A percentile compares a stretch with the other conserved stretches of the same genome.
Evolutionary conservation across 768 basidiomycete genomes (phyloP).

Genomic region (Amanita phalloides): DNA sequence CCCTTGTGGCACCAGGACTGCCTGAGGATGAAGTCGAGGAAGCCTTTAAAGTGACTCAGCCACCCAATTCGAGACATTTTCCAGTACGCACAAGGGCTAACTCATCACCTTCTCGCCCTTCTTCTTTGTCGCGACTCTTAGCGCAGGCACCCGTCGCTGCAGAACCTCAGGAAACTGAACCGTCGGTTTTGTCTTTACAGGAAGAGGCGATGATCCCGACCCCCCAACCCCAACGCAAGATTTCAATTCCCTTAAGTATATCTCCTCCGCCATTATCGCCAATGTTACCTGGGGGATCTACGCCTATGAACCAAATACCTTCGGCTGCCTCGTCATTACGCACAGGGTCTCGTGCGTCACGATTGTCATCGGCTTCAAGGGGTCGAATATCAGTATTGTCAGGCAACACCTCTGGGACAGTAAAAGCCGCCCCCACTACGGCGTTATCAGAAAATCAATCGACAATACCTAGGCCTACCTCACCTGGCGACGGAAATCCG

Average conservation of each 20-base stretch:
- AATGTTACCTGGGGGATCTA: conserved; percentile 1
- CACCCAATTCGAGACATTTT: conserved; percentile 61
- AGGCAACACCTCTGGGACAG: conserved; percentile 25
- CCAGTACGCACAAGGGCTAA: conserved; percentile 51
- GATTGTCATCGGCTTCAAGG: conserved; percentile 55
- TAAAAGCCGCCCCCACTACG: conserved; percentile 59
- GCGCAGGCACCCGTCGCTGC: conserved; percentile 55
- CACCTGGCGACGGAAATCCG: conserved; percentile 30
- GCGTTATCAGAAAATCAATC: conserved; percentile 49
- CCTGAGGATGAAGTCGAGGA: conserved; percentile 68
- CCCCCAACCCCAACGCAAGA: conserved; percentile 8
- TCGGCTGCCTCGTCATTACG: conserved; percentile 52
- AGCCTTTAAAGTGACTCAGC: conserved; percentile 51
- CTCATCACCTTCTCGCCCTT: conserved; percentile 62
- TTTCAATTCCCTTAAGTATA: conserved; percentile 13
- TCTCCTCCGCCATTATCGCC: conserved; percentile 15
- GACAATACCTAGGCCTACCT: conserved; percentile 28
- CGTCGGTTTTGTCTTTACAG: neutral
- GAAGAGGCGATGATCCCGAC: neutral
- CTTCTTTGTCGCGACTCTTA: conserved; percentile 68
- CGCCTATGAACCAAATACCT: conserved; percentile 13
- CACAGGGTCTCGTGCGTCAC: conserved; percentile 64
- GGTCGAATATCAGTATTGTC: conserved; percentile 53
- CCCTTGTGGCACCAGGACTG: conserved; percentile 44
- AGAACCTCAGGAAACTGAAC: conserved; percentile 19